Evolutionary conservation across 306 rosid genomes (phyloP).

Genomic region (Castanospermum australe): DNA sequence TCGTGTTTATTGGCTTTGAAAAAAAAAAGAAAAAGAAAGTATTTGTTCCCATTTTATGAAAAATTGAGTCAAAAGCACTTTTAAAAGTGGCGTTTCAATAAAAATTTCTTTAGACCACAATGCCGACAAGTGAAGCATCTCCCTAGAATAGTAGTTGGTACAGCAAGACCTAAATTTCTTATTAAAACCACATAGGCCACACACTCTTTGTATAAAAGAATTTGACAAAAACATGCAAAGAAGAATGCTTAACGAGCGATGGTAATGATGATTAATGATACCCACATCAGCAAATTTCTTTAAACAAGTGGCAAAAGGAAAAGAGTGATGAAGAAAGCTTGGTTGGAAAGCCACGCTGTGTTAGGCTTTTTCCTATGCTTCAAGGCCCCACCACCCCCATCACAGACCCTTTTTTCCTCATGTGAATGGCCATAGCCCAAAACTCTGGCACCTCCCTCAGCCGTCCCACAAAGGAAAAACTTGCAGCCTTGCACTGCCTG

Average conservation of each 20-base stretch:
- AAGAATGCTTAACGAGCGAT: slow-evolving; percentile 13
- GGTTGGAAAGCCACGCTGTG: slow-evolving; percentile 57
- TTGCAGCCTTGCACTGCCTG: background rate
- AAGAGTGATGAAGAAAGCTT: slow-evolving; percentile 36
- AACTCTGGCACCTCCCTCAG: background rate
- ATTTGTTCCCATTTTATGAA: background rate
- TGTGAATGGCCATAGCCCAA: slow-evolving; percentile 31
- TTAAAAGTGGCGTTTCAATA: slow-evolving; percentile 24
- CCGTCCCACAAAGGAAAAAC: slow-evolving; percentile 28
- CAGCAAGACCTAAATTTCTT: slow-evolving; percentile 24
- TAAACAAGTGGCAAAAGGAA: slow-evolving; percentile 32
- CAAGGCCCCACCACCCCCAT: slow-evolving; percentile 37
- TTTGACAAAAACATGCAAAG: background rate
- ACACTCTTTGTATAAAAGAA: background rate
- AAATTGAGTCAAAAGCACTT: slow-evolving; percentile 31
- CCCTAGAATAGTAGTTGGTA: slow-evolving; percentile 6
- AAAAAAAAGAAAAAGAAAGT: no score
- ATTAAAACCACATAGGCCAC: slow-evolving; percentile 17
- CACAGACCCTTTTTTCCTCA: slow-evolving; percentile 18
- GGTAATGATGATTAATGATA: slow-evolving; percentile 51
- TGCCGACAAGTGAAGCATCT: slow-evolving; percentile 45
- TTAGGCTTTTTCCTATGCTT: slow-evolving; percentile 37
- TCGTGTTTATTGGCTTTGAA: background rate
- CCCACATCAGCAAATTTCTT: slow-evolving; percentile 34
- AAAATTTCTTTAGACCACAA: slow-evolving; percentile 15